Conservation (phyloP, 2,329 filamentous ascomycete genomes). For the Colletotrichum theobromicola region DNA sequence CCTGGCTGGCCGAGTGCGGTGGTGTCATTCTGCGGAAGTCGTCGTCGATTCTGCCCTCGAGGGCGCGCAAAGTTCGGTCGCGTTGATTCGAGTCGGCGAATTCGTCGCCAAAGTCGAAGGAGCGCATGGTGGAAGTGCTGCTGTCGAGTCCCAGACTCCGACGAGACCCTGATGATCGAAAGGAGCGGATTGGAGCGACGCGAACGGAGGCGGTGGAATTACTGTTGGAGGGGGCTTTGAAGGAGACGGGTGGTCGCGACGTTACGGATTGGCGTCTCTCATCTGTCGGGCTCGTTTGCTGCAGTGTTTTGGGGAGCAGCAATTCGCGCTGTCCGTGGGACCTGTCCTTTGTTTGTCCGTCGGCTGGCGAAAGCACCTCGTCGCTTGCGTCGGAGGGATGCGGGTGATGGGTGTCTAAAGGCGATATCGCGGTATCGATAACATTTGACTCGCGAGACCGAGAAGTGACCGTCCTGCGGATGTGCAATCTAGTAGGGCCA, state of each 20-base stretch:
- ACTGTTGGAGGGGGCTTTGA: constrained; percentile 43
- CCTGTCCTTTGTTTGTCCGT: constrained; percentile 38
- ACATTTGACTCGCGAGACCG: constrained; percentile 42
- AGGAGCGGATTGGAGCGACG: constrained; percentile 60
- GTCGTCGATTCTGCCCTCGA: constrained; percentile 51
- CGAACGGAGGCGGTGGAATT: constrained; percentile 38
- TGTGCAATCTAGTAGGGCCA: constrained; percentile 33
- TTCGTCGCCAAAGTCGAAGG: constrained; percentile 50
- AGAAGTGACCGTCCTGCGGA: constrained; percentile 44
- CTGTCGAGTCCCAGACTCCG: constrained; percentile 60
- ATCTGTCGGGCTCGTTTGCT: constrained; percentile 46
- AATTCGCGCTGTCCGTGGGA: constrained; percentile 52
- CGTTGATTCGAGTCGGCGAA: constrained; percentile 47
- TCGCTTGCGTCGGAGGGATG: constrained; percentile 33
- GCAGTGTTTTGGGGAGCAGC: constrained; percentile 48
- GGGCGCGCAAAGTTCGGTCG: constrained; percentile 55
- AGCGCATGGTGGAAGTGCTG: constrained; percentile 47
- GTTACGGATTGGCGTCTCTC: constrained; percentile 48
- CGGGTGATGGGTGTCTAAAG: constrained; percentile 36
- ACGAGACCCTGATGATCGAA: constrained; percentile 62
- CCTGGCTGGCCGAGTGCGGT: constrained; percentile 39
- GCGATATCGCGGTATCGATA: constrained; percentile 33
- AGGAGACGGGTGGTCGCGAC: constrained; percentile 55
- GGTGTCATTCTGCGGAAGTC: constrained; percentile 44
- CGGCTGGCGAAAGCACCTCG: constrained; percentile 26